These are phyloP conservation scores for Athelia sp. DNA, from an alignment of 1,284 basidiomycete genomes.

Conservation along the genomic window DNA sequence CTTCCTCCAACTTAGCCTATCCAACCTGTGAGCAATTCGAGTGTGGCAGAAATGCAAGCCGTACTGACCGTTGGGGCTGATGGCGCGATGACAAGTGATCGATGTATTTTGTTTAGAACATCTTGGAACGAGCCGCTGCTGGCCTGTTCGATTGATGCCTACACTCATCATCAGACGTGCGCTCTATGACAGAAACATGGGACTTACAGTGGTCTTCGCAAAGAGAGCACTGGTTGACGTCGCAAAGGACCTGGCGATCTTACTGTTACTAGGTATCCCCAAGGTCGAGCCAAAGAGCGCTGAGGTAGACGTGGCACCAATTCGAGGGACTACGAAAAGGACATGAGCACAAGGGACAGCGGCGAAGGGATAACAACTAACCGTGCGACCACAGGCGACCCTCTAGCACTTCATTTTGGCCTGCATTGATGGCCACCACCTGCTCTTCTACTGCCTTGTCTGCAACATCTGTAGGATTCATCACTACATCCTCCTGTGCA, in stretches of 20 bases:
- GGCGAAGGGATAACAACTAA: conserved; percentile 10
- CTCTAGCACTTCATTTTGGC: conserved; percentile 4
- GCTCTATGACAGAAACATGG: no score
- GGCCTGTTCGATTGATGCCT: no score
- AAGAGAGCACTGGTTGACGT: conserved; percentile 37
- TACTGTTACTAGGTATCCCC: conserved; percentile 3
- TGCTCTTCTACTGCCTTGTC: no score
- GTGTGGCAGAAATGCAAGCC: not conserved
- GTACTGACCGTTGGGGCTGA: conserved; percentile 33
- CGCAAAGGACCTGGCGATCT: conserved; percentile 12
- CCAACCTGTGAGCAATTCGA: conserved; percentile 2
- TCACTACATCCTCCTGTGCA: no score
- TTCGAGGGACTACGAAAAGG: not conserved
- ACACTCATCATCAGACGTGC: no score
- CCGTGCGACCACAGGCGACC: conserved; percentile 20
- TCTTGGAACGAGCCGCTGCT: conserved; percentile 31
- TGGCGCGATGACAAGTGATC: conserved; percentile 52
- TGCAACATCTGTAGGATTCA: no score
- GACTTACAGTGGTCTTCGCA: not conserved
- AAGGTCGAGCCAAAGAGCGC: conserved; percentile 23
- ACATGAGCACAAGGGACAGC: conserved; percentile 5
- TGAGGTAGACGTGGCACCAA: conserved; percentile 15
- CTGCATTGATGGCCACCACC: conserved; percentile 3
- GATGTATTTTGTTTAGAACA: conserved; percentile 48
- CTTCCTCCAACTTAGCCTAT: not conserved